A percentile compares a stretch with the other conserved stretches of the same genome.
These are phyloP conservation scores for Chionographis japonica DNA, from an alignment of 106 monocot species.

Conservation along the genomic window DNA sequence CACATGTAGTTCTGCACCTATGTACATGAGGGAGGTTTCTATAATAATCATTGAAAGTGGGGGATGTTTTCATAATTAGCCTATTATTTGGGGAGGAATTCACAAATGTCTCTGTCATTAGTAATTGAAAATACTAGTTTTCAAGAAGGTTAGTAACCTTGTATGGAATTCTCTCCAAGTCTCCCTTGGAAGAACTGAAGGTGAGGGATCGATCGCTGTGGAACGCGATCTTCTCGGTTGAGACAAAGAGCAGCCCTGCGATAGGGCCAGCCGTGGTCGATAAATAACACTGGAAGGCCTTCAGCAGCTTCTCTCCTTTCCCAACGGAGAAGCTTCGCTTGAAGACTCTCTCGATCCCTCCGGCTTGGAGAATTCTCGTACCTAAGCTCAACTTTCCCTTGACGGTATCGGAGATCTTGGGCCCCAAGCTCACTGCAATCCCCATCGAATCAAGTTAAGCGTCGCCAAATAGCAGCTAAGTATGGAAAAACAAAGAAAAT, in stretches of 20 bases:
- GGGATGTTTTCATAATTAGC: no score
- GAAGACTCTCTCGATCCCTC: slow-evolving; percentile 30
- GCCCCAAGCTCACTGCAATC: slow-evolving; percentile 28
- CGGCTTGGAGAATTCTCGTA: slow-evolving; percentile 33
- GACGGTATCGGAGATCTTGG: slow-evolving; percentile 31
- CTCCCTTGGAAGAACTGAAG: slow-evolving; percentile 21
- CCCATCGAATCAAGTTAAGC: neutral
- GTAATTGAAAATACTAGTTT: neutral
- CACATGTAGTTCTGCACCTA: no score
- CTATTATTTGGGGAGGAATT: no score
- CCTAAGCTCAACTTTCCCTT: slow-evolving; percentile 37
- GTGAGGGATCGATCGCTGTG: slow-evolving; percentile 26
- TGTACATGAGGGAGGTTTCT: no score
- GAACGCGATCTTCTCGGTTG: slow-evolving; percentile 41
- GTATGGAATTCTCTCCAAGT: slow-evolving; percentile 16
- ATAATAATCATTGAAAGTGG: no score
- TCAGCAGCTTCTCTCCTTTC: slow-evolving; percentile 30
- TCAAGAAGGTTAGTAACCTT: slow-evolving; percentile 10
- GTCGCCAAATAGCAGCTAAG: no score
- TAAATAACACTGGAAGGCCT: slow-evolving; percentile 30
- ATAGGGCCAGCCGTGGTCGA: slow-evolving; percentile 45
- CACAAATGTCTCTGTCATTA: neutral
- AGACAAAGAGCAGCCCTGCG: slow-evolving; percentile 36
- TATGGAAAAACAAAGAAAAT: no score
- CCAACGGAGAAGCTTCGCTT: slow-evolving; percentile 11